phyloP scores from a whole-genome alignment of 163 green algal genomes.

The Chlamydomonas reinhardtii region DNA sequence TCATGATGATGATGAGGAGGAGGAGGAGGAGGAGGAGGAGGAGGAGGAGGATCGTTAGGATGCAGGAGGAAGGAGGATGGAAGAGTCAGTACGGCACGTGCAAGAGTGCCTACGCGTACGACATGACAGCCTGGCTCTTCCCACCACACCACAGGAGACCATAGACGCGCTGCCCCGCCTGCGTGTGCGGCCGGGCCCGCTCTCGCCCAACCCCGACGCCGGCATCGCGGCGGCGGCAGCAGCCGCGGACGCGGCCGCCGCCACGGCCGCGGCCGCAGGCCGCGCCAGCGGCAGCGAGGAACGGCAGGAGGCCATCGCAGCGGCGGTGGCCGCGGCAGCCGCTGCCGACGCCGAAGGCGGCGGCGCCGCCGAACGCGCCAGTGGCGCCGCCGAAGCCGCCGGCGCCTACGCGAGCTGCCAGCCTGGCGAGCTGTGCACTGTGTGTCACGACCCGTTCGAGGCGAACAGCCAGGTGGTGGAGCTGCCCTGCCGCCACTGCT shows the following conservation, averaged over 20 bases:
- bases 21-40: too few species aligned
- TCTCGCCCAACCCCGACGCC: slow-evolving; percentile 3
- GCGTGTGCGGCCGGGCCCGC: slow-evolving; percentile 30
- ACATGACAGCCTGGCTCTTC: too few species aligned
- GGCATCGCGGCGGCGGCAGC: not conserved
- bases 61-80: too few species aligned
- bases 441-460: slow-evolving; percentile 84
- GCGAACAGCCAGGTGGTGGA: slow-evolving; percentile 71
- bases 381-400: not conserved
- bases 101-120: too few species aligned
- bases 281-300: not conserved
- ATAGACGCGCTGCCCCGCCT: slow-evolving; percentile 49
- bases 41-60: too few species aligned
- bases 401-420: slow-evolving; percentile 18
- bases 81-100: too few species aligned
- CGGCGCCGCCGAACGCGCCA: not conserved
- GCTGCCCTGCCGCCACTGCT: slow-evolving; percentile 87
- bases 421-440: slow-evolving; percentile 75
- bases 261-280: not conserved
- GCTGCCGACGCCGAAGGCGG: not conserved
- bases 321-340: not conserved
- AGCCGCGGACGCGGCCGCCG: not conserved
- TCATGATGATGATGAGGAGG: too few species aligned
- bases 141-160: not conserved
- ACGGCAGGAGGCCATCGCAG: not conserved